Percentiles rank a stretch among this genome's conserved stretches.
These are phyloP conservation scores for Aspergillus transmontanensis DNA, from an alignment of 2,329 filamentous ascomycete species.

Conservation along the genomic window DNA sequence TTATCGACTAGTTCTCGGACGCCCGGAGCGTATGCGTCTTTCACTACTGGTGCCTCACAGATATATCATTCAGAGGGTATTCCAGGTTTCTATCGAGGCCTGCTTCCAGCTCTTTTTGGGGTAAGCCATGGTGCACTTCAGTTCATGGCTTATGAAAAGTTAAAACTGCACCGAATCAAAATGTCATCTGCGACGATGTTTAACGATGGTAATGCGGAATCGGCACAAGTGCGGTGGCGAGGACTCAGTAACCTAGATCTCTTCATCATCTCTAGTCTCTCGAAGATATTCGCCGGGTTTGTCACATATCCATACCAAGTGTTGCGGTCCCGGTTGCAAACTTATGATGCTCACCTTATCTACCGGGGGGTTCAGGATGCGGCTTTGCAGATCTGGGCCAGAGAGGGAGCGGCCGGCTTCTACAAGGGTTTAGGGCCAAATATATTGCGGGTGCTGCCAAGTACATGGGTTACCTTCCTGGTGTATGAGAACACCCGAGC, in stretches of 20 bases:
- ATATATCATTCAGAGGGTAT: conserved; percentile 73
- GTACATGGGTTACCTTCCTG: conserved; percentile 94
- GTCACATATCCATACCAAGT: conserved; percentile 96
- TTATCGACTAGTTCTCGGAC: conserved; percentile 75
- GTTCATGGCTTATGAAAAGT: conserved; percentile 88
- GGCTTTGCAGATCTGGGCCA: conserved; percentile 70
- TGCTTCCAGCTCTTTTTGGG: conserved; percentile 79
- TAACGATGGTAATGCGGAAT: conserved; percentile 28
- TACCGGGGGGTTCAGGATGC: conserved; percentile 77
- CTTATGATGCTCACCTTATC: conserved; percentile 74
- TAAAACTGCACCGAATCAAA: conserved; percentile 64
- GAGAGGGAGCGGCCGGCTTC: conserved; percentile 81
- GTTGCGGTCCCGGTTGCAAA: conserved; percentile 83
- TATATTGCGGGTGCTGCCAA: conserved; percentile 86
- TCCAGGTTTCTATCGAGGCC: conserved; percentile 82
- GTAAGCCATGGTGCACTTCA: conserved; percentile 92
- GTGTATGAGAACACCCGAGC: conserved; percentile 93
- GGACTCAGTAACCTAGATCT: conserved; percentile 73
- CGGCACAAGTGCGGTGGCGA: conserved; percentile 21
- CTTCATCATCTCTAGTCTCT: conserved; percentile 74
- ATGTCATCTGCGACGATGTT: conserved; percentile 31
- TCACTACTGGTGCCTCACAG: conserved; percentile 68
- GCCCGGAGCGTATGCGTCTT: conserved; percentile 77
- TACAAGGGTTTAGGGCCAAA: conserved; percentile 91
- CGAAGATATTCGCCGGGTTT: conserved; percentile 87